Conservation (phyloP, 352 stramenopile species). For the Phytophthora constricta region DNA sequence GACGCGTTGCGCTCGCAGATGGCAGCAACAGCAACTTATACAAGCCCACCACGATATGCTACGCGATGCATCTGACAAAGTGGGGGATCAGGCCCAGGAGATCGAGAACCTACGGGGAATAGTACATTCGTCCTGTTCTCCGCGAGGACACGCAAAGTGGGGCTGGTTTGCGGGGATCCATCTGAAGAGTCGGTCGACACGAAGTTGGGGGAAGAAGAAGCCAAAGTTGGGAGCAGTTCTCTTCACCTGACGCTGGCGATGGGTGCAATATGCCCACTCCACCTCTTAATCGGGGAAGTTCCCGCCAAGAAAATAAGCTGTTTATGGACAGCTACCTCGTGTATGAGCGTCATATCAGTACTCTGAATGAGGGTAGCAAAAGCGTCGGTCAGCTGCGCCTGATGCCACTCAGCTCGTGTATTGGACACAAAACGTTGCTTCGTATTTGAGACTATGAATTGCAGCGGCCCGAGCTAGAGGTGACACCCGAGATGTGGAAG, state of each 20-base stretch:
- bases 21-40: neutral
- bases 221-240: neutral
- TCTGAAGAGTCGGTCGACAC: neutral
- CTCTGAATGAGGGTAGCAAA: constrained; percentile 5
- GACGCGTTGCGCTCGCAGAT: neutral
- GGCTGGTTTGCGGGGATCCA: neutral
- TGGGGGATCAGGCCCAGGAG: neutral
- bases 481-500: constrained; percentile 12
- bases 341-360: constrained; percentile 1
- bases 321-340: constrained; percentile 21
- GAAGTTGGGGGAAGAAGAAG: neutral
- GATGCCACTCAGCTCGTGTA: constrained; percentile 17
- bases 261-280: constrained; percentile 3
- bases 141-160: neutral
- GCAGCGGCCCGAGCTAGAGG: constrained; percentile 1
- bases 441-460: constrained; percentile 21
- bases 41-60: neutral
- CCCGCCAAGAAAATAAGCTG: neutral
- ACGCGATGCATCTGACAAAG: neutral
- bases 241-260: neutral
- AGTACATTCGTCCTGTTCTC: neutral
- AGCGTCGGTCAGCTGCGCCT: neutral
- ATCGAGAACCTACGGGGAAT: neutral
- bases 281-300: constrained; percentile 10
- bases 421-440: constrained; percentile 22